Percentiles rank a stretch among this genome's conserved stretches.
phyloP scores from a whole-genome alignment of 2,329 filamentous ascomycete species.

The Phaeosphaeriaceae sp. region DNA sequence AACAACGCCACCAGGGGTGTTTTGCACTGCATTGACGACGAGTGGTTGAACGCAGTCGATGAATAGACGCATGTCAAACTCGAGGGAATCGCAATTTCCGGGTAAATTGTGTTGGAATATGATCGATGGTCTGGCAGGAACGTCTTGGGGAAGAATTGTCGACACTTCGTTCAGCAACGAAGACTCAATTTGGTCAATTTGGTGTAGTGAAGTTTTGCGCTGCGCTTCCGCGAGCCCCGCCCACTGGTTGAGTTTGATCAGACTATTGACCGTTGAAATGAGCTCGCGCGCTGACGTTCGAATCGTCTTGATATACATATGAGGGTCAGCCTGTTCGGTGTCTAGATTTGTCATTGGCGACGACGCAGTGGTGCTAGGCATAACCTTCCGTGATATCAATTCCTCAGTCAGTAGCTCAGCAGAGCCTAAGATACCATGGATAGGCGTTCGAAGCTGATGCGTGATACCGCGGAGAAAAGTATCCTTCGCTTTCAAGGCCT shows the following conservation, averaged over 20 bases:
- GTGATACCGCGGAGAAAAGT: constrained; percentile 55
- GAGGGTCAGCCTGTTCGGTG: constrained; percentile 25
- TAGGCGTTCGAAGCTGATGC: constrained; percentile 57
- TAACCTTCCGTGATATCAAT: constrained; percentile 32
- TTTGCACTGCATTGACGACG: constrained; percentile 53
- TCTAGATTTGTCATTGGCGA: constrained; percentile 17
- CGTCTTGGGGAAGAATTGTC: constrained; percentile 37
- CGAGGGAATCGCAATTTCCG: constrained; percentile 37
- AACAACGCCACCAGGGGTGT: constrained; percentile 48
- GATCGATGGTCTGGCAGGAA: constrained; percentile 35
- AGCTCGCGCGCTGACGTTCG: constrained; percentile 51
- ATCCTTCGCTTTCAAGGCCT: constrained; percentile 54
- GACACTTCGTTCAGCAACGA: constrained; percentile 40
- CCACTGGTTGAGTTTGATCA: constrained; percentile 54
- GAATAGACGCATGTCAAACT: constrained; percentile 49
- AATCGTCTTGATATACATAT: constrained; percentile 46
- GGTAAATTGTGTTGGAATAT: constrained; percentile 43
- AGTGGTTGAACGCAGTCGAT: constrained; percentile 54
- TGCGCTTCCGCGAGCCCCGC: constrained; percentile 38
- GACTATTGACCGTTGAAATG: constrained; percentile 54
- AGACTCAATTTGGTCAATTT: constrained; percentile 40
- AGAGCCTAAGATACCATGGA: constrained; percentile 55
- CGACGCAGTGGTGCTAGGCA: constrained; percentile 11
- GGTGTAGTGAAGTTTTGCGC: constrained; percentile 31
- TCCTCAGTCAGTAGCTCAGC: constrained; percentile 54